Evolutionary conservation across 225 moss, liverwort and hornwort genomes (phyloP), one percentile per base, ranked within the genome.

Genomic region (Lunularia cruciata): DNA sequence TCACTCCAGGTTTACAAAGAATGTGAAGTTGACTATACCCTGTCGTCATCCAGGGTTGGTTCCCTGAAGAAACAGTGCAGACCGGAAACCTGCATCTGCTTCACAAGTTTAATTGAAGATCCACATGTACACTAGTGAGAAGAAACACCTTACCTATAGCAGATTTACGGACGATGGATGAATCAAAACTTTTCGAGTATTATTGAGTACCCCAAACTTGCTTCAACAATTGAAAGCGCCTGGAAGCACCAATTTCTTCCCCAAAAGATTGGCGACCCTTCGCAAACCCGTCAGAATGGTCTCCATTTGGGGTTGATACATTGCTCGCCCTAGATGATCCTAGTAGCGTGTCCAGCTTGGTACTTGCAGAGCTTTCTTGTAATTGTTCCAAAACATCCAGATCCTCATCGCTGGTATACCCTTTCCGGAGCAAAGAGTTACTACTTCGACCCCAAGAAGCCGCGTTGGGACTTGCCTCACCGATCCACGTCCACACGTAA

Each of bases 341-440:
- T 27, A 75, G 37, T n/a, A 78, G 56, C 19, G 55, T 23, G 12
- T 75, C 78, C 34, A 83, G 52, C 45, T 72, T 69, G 43, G 55
- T 56, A 49, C 78, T 78, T 58, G 72, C 81, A 31, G 90, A 87
- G 39, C 84, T 85, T 27, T 90, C 92, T 33, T 89, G 90, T 16
- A 96, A 82, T 39, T 81, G 78, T 69, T 83, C 87, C 57, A 98
- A 84, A 19, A 89, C 86, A 36, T 84, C 79, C 72, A 98, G 76
- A 68, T 98, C 96, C 16, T 98, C 96, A 25, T 98, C 92, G 22
- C 96, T 98, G 40, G 86, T 84, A 61, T 98, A 86, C 42, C 96
- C 96, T 77, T 90, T 92, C 61, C 92, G 77, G 30, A 92, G 77
- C 71, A 98, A 69, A 22, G 96, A 98, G 23, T 80, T 77, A 20